Base-by-base conservation (phyloP, 2,329 filamentous ascomycete genomes). In the Aspergillus costaricaensis region DNA sequence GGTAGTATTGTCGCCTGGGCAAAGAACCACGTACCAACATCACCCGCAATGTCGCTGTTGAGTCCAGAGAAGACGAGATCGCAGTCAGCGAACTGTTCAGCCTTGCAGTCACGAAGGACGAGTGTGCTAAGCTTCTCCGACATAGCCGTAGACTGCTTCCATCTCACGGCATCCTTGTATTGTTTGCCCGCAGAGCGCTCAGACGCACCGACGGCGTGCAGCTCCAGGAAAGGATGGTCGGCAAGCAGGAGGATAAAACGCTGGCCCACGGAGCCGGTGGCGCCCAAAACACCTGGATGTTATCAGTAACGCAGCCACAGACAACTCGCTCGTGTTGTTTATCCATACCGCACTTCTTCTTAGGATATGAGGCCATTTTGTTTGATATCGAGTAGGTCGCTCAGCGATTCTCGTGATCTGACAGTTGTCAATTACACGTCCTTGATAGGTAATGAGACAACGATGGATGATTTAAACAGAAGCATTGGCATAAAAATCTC, bases 51-150 rank as follows among this genome's bases (percentile, higher is more conserved):
- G 79, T 96, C 92, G 65, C 91, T 89, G 80, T 98, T 94, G 63
- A 98, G 82, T 3, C 95, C 95, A 63, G 90, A 94, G 78, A 98
- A 98, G 62, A 98, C 87, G 65, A 99, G 82, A 69, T 98, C 94
- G 78, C 95, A 97, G 75, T 96, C 93, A 62, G 83, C 79, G 76
- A 97, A 98, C 70, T 94, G 86, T 68, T 87, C 86, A 0, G 95
- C 86, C 71, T 82, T 89, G 82, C 95, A 98, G 74, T 91, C 88
- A 74, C 91, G 89, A 59, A 98, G 91, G 5, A 96, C 85, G 69
- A 98, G 83, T 65, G 93, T 88, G 67, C 87, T 91, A 60, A 96
- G 80, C 65, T 83, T 83, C 64, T 88, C 82, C 47, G 89, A 89
- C 85, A 97, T 96, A 57, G 92, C 90, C 59, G 86, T 81, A 9